Base-by-base conservation (phyloP, 306 rosid species). In the Comarum palustre region DNA sequence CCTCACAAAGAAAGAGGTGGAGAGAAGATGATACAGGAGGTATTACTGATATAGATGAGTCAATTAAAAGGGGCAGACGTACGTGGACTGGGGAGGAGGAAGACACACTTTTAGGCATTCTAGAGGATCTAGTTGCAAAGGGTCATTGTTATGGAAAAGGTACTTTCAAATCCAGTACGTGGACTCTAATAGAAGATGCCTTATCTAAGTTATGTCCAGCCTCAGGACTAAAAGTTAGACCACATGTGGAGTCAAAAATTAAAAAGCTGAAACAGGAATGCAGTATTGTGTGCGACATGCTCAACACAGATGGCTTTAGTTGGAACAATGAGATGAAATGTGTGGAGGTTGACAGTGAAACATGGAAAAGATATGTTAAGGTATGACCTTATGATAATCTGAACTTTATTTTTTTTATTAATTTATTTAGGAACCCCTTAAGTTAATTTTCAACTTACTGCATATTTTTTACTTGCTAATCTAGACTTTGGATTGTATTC, bases 1-100 rank as follows among this genome's bases (percentile, higher is more conserved):
- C 31, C 20, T 8, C 50, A 16, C 25, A 50, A 31, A 66, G 12
- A 36, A 74, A 64, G 42, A 22, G 70, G 55, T 15, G 7, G 66
- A 63, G 51, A 66, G 50, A 24, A 64, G 36, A 12, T 47, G 62
- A 13, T 47, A 48, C 60, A 29, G 73, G 29, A 31, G 73, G 42
- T 68, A 31, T 42, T 69, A 69, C 61, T 69, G 29, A 68, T 27
- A 31, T 48, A 15, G 17, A 43, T 47, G 61, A 47, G 29, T 34
- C 58, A 46, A 68, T 20, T 19, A 68, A 11, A 36, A 45, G 41
- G 41, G 6, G 14, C 64, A 36, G 66, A 39, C 65, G 75, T 38
- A 45, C 9, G 27, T 71, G 75, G 75, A 71, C 75, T 36, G 39
- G 20, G 43, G 75, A 71, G 48, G 75, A 71, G 50, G 75, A 71